Conservation (phyloP, 768 basidiomycete genomes). For the Kwoniella sp. region DNA sequence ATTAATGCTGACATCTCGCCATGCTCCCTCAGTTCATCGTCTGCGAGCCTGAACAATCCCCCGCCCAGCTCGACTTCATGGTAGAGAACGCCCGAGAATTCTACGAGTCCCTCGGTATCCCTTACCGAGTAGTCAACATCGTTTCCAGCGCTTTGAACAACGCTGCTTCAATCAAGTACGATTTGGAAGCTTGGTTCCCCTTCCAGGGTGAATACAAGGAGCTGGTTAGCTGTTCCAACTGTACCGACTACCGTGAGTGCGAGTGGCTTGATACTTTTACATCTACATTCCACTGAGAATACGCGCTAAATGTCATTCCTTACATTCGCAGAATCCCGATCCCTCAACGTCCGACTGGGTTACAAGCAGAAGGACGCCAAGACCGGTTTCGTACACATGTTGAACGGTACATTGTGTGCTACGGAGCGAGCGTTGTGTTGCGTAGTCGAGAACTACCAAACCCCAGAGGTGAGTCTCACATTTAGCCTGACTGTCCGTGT, state of each 20-base stretch:
- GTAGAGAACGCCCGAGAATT: slow-evolving; percentile 85
- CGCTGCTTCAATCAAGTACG: slow-evolving; percentile 95
- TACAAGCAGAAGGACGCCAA: slow-evolving; percentile 86
- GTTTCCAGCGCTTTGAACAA: slow-evolving; percentile 96
- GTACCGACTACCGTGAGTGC: slow-evolving; percentile 99
- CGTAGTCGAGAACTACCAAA: slow-evolving; percentile 98
- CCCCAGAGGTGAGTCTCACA: slow-evolving; percentile 72
- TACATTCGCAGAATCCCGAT: slow-evolving; percentile 71
- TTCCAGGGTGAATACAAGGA: slow-evolving; percentile 97
- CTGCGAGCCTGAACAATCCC: slow-evolving; percentile 90
- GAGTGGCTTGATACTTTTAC: slow-evolving; percentile 56
- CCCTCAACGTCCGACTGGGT: slow-evolving; percentile 90
- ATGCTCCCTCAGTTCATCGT: slow-evolving; percentile 74
- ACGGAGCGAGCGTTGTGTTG: slow-evolving; percentile 96
- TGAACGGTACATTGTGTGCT: slow-evolving; percentile 93
- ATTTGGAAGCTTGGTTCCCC: slow-evolving; percentile 99
- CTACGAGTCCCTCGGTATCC: slow-evolving; percentile 89
- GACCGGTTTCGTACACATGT: slow-evolving; percentile 97
- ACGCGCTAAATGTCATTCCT: slow-evolving; percentile 1
- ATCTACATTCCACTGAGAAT: too few species aligned
- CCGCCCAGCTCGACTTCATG: slow-evolving; percentile 92
- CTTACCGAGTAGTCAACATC: slow-evolving; percentile 90
- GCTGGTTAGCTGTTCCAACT: slow-evolving; percentile 95
- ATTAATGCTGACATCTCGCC: neutral
- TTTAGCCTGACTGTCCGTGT: neutral